These are phyloP conservation scores for Teratosphaeria nubilosa DNA, from an alignment of 2,329 filamentous ascomycete species.

Conservation along the genomic window DNA sequence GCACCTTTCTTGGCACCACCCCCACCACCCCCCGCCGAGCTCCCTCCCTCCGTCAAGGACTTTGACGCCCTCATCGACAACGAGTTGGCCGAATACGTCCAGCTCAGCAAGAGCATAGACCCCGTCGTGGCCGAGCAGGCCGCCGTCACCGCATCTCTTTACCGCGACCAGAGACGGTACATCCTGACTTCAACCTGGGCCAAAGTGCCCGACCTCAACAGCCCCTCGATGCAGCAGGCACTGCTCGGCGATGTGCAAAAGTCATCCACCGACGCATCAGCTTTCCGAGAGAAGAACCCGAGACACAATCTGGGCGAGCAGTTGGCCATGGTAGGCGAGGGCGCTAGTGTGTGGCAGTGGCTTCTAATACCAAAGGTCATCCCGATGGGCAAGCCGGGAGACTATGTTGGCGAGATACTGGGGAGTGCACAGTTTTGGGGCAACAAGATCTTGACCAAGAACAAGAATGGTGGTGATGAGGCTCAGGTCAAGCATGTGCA, in stretches of 20 bases:
- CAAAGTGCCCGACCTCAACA: conserved; percentile 75
- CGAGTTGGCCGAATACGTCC: conserved; percentile 67
- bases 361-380: conserved; percentile 58
- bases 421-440: conserved; percentile 86
- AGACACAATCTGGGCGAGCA: conserved; percentile 56
- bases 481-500: conserved; percentile 82
- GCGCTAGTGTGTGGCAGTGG: conserved; percentile 84
- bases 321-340: conserved; percentile 77
- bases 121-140: conserved; percentile 59
- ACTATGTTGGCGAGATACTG: conserved; percentile 74
- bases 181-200: conserved; percentile 80
- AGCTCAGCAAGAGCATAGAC: conserved; percentile 67
- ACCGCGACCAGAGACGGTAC: conserved; percentile 78
- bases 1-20: conserved; percentile 17
- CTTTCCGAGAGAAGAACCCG: conserved; percentile 70
- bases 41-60: conserved; percentile 73
- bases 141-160: conserved; percentile 51
- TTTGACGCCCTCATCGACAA: conserved; percentile 71
- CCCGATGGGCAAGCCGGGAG: conserved; percentile 56
- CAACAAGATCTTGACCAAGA: conserved; percentile 84
- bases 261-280: not conserved
- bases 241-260: conserved; percentile 81
- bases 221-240: conserved; percentile 57
- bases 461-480: conserved; percentile 64
- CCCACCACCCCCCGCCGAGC: conserved; percentile 32